Evolutionary conservation across 257 asterid genomes (phyloP), one percentile per base, ranked within the genome.

Genomic region (Solanum ossicruentum): DNA sequence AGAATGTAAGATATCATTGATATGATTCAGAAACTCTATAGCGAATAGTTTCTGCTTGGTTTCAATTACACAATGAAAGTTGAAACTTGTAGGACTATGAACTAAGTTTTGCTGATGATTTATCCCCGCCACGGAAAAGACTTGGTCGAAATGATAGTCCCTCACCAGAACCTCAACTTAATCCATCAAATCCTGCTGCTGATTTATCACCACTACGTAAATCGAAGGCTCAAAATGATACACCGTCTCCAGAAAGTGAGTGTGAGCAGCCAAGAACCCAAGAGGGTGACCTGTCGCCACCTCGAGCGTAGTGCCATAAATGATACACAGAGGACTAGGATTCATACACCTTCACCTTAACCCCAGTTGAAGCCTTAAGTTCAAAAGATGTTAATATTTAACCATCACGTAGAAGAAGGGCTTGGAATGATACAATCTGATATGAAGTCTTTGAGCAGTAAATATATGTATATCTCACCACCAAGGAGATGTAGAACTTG

Each of bases 211-310:
- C 86, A 39, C 55, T 47, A 15, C 54, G 78, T 47, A 79, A 81
- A 57, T 58, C 3, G 0, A 23, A 63, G 45, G 82, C 82, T 77
- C 82, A 23, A 49, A 77, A 77, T 77, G 63, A 51, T 77, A 77
- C 82, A 23, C 82, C 82, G 23, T 77, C 82, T 77, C 63, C 82
- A 23, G 82, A 77, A 77, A 77, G 82, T 49, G 63, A 15, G 82
- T 15, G 3, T 2, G 21, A 51, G 61, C 82, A 26, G 20, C 82
- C 45, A 51, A 36, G 21, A 16, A 17, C 49, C 18, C 85, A 56
- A 54, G 78, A 80, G 70, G 51, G 84, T 75, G 92, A 91, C 85
- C 81, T 91, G 54, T 94, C 93, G 51, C 95, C 93, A 57, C 95
- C 94, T 16, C 93, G 90, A 89, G 85, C 84, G 93, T 86, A 86